Conservation (phyloP, 345 rosid genomes). For the Brassica incana region DNA sequence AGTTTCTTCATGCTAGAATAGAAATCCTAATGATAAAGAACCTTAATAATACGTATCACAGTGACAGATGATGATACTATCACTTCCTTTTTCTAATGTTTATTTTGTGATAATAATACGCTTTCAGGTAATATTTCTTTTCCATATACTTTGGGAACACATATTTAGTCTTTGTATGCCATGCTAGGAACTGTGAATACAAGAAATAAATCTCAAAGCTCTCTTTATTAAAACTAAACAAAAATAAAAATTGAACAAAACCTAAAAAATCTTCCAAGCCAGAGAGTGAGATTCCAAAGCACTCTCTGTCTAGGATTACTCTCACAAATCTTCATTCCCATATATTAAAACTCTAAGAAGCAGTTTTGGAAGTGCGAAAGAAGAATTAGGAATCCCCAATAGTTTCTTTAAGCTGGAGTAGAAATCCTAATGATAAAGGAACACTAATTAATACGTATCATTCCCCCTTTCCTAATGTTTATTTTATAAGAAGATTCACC, state of each 20-base stretch:
- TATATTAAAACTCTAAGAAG: not conserved
- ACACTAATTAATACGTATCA: not conserved
- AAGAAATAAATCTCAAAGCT: not conserved
- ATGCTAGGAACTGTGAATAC: not conserved
- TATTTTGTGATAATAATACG: no score
- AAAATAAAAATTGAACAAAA: not conserved
- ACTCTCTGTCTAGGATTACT: no score
- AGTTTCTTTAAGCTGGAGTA: no score
- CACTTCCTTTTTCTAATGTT: no score
- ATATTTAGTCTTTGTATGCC: not conserved
- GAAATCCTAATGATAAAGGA: not conserved
- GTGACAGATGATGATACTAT: no score
- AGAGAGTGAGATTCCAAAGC: not conserved
- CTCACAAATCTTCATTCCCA: not conserved
- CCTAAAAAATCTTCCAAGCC: no score
- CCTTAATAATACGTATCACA: no score
- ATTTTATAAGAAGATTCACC: not conserved
- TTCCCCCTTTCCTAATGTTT: not conserved
- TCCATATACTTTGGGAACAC: not conserved
- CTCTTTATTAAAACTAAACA: not conserved
- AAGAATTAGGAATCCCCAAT: no score
- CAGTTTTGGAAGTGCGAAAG: not conserved
- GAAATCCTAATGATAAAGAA: no score
- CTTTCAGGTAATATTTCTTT: slow-evolving; percentile 61
- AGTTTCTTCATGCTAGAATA: no score